These are phyloP conservation scores for Tolypocladium sp. DNA, from an alignment of 2,329 filamentous ascomycete species.

Conservation along the genomic window DNA sequence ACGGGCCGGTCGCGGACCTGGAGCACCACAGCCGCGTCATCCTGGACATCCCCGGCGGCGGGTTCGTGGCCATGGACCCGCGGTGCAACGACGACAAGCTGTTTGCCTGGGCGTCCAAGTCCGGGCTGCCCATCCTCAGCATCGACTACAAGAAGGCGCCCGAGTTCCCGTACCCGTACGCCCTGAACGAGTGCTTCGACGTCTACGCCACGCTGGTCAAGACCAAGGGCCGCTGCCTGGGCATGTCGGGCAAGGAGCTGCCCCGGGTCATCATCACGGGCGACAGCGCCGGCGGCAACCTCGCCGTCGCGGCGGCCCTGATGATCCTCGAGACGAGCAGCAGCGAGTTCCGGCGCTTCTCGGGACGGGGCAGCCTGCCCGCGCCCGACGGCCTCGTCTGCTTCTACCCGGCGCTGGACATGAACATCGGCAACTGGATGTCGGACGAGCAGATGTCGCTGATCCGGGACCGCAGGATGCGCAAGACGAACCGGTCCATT, in stretches of 20 bases:
- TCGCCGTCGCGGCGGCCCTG: conserved; percentile 61
- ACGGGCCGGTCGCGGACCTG: conserved; percentile 72
- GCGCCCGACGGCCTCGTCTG: conserved; percentile 72
- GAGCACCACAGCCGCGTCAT: conserved; percentile 70
- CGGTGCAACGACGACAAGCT: conserved; percentile 90
- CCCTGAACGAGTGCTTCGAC: conserved; percentile 41
- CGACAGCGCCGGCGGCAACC: conserved; percentile 39
- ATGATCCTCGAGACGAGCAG: conserved; percentile 78
- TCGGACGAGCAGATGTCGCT: conserved; percentile 94
- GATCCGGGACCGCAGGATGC: conserved; percentile 72
- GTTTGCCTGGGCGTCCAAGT: conserved; percentile 82
- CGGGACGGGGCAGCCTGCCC: conserved; percentile 48
- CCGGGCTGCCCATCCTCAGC: conserved; percentile 80
- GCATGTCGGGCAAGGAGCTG: conserved; percentile 28
- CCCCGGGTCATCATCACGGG: conserved; percentile 35
- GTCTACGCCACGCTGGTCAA: conserved; percentile 29
- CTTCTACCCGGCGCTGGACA: conserved; percentile 83
- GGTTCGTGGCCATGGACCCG: conserved; percentile 96
- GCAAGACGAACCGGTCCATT: conserved; percentile 70
- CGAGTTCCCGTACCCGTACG: conserved; percentile 39
- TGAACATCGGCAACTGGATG: conserved; percentile 99
- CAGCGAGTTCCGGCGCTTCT: conserved; percentile 21
- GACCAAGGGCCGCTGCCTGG: conserved; percentile 31
- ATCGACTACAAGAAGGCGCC: conserved; percentile 66
- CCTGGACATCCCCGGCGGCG: conserved; percentile 85